Conservation (phyloP, 371 early-diverging fungal genomes). For the Mortierella sp. region DNA sequence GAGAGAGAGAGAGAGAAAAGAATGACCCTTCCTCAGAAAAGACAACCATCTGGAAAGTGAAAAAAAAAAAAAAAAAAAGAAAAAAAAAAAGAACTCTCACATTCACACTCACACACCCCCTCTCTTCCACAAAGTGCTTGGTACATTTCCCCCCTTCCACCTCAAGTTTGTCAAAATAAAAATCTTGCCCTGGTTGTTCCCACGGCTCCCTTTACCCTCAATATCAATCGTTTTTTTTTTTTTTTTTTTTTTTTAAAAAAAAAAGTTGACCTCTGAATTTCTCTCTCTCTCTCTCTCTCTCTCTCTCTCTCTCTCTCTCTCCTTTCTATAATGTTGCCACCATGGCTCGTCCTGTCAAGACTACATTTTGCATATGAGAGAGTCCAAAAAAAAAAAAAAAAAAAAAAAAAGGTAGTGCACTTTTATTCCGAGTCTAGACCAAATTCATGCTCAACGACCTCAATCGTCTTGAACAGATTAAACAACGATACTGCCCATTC, state of each 20-base stretch:
- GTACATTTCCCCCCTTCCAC: too few relatives aligned
- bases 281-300: too few relatives aligned
- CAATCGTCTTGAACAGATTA: conserved; percentile 41
- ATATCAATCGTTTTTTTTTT: too few relatives aligned
- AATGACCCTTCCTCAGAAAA: conserved; percentile 1
- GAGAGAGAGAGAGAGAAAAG: background rate
- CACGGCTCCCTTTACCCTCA: too few relatives aligned
- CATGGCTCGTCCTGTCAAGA: background rate
- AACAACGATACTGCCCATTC: conserved; percentile 63
- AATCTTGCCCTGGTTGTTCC: too few relatives aligned
- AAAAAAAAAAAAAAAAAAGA: background rate
- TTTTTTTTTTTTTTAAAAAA: too few relatives aligned
- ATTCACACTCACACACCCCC: too few relatives aligned
- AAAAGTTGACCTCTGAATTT: too few relatives aligned
- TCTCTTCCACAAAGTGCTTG: too few relatives aligned
- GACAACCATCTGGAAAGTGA: conserved; percentile 7
- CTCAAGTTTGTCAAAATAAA: too few relatives aligned
- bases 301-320: too few relatives aligned
- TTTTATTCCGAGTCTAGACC: background rate
- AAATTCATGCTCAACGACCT: conserved; percentile 29
- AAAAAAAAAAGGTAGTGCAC: background rate
- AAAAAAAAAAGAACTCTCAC: background rate
- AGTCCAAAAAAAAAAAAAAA: background rate
- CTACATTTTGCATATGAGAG: background rate
- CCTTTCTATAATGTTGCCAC: background rate